Base-by-base conservation (phyloP, 2,329 filamentous ascomycete genomes). In the Lomentospora prolificans region DNA sequence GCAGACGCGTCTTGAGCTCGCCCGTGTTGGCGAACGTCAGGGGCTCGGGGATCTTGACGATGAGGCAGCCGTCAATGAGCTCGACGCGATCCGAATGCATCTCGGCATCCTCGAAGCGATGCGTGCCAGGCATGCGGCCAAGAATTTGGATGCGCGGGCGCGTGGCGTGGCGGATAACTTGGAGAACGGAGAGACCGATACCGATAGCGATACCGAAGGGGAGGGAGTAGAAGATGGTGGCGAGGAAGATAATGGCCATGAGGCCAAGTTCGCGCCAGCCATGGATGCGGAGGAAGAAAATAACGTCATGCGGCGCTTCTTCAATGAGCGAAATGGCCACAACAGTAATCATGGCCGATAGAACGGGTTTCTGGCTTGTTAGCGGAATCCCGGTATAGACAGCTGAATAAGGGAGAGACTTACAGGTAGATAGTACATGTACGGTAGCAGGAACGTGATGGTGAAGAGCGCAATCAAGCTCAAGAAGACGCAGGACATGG, bases 1-100 rank as follows among this genome's bases (percentile, higher is more conserved):
- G 79, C 9, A 99, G 77, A 3, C 94, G 81, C 54, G 85, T 86
- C 69, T 95, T 95, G 48, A 99, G 75, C 62, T 94, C 89, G 50
- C 91, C 94, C 0, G 94, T 97, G 68, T 99, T 99, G 65, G 92
- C 92, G 68, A 99, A 99, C 0, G 92, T 97, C 53, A 99, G 75
- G 0, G 94, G 94, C 66, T 99, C 94, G 0, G 94, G 92, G 56
- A 99, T 97, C 75, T 97, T 97, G 64, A 97, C 90, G 58, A 99
- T 96, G 8, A 99, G 75, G 58, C 89, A 95, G 14, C 92, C 89
- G 61, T 96, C 91, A 55, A 96, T 80, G 64, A 95, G 91, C 67
- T 97, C 92, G 3, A 97, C 77, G 27, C 80, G 78, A 48, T 86
- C 83, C 0, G 85, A 80, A 56, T 87, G 81, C 0, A 85, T 74